Percentiles rank a stretch among this genome's conserved stretches.
phyloP scores from a whole-genome alignment of 192 early-diverging fungal species.

The Entomortierella beljakovae region DNA sequence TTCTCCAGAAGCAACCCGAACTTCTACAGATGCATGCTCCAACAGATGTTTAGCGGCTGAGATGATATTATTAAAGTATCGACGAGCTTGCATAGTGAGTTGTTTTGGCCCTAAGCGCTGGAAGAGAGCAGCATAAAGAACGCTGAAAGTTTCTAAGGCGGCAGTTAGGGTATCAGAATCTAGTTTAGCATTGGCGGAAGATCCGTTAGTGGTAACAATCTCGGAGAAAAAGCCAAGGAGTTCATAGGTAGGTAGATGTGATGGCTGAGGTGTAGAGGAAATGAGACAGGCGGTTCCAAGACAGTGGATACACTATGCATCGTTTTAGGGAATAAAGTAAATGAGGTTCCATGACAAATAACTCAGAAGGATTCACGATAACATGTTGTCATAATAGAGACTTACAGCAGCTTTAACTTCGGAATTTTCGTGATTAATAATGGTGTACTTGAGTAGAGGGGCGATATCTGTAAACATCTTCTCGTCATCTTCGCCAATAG shows the following conservation, averaged over 20 bases:
- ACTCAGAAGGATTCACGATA: background rate
- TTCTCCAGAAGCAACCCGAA: slow-evolving; percentile 77
- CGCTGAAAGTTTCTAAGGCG: slow-evolving; percentile 49
- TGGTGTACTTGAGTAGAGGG: slow-evolving; percentile 57
- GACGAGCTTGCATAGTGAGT: slow-evolving; percentile 43
- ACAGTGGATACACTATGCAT: slow-evolving; percentile 45
- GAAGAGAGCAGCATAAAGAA: slow-evolving; percentile 53
- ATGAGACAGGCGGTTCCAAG: slow-evolving; percentile 54
- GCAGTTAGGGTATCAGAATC: slow-evolving; percentile 35
- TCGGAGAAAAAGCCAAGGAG: slow-evolving; percentile 53
- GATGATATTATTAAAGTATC: slow-evolving; percentile 58
- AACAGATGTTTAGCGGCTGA: slow-evolving; percentile 65
- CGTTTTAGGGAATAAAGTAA: background rate
- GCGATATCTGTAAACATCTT: slow-evolving; percentile 60
- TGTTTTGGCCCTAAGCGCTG: slow-evolving; percentile 28
- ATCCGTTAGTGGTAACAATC: slow-evolving; percentile 42
- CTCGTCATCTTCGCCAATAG: slow-evolving; percentile 63
- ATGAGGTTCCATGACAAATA: no score
- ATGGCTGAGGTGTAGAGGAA: slow-evolving; percentile 48
- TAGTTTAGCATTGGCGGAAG: slow-evolving; percentile 45
- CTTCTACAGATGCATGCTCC: slow-evolving; percentile 67
- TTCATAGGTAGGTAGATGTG: slow-evolving; percentile 48
- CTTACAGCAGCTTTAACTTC: slow-evolving; percentile 64
- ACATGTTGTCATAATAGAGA: no score
- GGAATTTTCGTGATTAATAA: slow-evolving; percentile 51